Conservation (phyloP, 108 stramenopile species). For the Mediolabrus comicus region DNA sequence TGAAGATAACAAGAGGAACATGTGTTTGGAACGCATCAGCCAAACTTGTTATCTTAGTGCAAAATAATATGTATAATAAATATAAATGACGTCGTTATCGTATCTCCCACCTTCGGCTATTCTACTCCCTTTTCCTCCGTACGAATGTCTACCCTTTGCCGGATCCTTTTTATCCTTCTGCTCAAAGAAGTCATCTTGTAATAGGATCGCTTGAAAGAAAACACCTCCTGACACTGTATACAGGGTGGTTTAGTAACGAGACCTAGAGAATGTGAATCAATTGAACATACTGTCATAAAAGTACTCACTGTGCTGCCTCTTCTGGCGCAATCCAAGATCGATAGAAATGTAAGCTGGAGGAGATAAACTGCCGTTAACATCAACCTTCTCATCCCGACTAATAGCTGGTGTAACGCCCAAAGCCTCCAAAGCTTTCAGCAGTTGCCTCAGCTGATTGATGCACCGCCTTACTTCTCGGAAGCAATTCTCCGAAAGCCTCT, state of each 20-base stretch:
- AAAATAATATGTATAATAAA: not conserved
- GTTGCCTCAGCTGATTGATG: conserved; percentile 45
- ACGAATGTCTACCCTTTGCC: conserved; percentile 23
- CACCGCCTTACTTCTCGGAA: conserved; percentile 56
- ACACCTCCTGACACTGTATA: conserved; percentile 44
- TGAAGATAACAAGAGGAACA: too few relatives aligned
- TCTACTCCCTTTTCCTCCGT: conserved; percentile 51
- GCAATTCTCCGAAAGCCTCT: conserved; percentile 32
- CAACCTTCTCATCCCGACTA: conserved; percentile 1
- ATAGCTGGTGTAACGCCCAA: conserved; percentile 45
- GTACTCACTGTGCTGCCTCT: conserved; percentile 45
- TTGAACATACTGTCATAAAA: not conserved
- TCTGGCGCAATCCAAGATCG: conserved; percentile 75
- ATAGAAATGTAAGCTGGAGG: conserved; percentile 64
- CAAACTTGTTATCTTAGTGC: too few relatives aligned
- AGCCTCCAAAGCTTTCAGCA: conserved; percentile 48
- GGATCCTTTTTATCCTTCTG: conserved; percentile 18
- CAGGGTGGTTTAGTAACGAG: not conserved
- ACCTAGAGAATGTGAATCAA: not conserved
- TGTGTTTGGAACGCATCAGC: too few relatives aligned
- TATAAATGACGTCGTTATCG: conserved; percentile 43
- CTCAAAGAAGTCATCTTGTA: conserved; percentile 61
- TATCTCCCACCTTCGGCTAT: conserved; percentile 79
- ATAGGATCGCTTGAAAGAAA: conserved; percentile 66
- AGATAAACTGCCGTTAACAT: conserved; percentile 13